A percentile compares a stretch with the other conserved stretches of the same genome.
Conservation (phyloP, 257 asterid genomes). For the Jaltomata sinuosa region DNA sequence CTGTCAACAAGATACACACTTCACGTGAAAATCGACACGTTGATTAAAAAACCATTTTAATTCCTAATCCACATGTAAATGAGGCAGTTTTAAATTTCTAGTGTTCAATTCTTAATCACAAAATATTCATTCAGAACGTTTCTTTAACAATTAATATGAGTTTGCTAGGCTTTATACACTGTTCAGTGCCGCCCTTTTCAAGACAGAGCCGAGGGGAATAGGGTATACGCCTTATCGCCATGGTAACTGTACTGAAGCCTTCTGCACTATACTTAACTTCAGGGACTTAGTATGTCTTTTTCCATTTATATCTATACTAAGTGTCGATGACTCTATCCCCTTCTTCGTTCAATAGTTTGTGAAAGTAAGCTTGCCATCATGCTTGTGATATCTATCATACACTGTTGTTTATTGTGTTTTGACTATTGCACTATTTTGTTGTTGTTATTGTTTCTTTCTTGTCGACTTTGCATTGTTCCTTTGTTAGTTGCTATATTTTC, state of each 20-base stretch:
- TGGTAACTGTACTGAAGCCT: neutral
- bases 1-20: neutral
- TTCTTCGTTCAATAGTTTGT: no score
- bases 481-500: no score
- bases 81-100: neutral
- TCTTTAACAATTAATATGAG: neutral
- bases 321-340: no score
- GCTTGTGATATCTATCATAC: no score
- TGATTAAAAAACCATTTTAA: neutral
- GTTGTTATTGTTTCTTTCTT: no score
- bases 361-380: no score
- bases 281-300: no score
- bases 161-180: neutral
- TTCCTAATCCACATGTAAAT: neutral
- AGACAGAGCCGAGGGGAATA: neutral
- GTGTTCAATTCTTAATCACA: neutral
- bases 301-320: no score
- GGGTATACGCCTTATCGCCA: neutral
- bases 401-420: no score
- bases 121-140: neutral
- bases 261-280: no score
- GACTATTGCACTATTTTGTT: no score
- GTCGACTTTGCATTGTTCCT: no score
- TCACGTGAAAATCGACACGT: neutral
- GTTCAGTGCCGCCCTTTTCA: neutral